Conservation (phyloP, 1,284 basidiomycete genomes). For the Cystobasidium pallidum region DNA sequence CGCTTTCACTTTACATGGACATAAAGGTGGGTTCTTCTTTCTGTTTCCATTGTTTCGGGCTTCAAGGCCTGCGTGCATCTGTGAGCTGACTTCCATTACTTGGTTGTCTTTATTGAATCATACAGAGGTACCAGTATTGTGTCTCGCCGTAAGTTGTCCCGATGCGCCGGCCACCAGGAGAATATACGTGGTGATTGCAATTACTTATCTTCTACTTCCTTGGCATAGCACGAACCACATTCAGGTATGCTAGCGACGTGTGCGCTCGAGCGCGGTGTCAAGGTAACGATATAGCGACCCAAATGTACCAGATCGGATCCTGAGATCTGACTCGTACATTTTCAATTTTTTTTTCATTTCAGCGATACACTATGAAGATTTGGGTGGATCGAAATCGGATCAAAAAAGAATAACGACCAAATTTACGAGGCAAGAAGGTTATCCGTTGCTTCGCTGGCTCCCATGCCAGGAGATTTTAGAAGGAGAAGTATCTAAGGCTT, state of each 20-base stretch:
- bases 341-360: background rate
- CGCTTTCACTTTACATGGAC: slow-evolving; percentile 73
- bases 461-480: too few relatives aligned
- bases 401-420: background rate
- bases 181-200: too few relatives aligned
- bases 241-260: slow-evolving; percentile 47
- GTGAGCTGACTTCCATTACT: background rate
- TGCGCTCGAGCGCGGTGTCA: slow-evolving; percentile 14
- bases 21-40: slow-evolving; percentile 65
- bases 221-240: slow-evolving; percentile 25
- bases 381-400: slow-evolving; percentile 39
- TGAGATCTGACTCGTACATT: too few relatives aligned
- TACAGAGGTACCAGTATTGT: slow-evolving; percentile 2
- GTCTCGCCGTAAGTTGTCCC: slow-evolving; percentile 23
- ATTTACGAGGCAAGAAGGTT: too few relatives aligned
- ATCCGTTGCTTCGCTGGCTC: too few relatives aligned
- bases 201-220: slow-evolving; percentile 62
- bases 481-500: too few relatives aligned
- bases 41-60: background rate
- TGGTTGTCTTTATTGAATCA: background rate
- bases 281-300: slow-evolving; percentile 10
- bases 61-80: background rate
- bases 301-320: too few relatives aligned
- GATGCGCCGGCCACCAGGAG: too few relatives aligned
- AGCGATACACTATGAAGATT: slow-evolving; percentile 50